Conservation (phyloP, 345 rosid genomes). For the Pelargonium nanum region DNA sequence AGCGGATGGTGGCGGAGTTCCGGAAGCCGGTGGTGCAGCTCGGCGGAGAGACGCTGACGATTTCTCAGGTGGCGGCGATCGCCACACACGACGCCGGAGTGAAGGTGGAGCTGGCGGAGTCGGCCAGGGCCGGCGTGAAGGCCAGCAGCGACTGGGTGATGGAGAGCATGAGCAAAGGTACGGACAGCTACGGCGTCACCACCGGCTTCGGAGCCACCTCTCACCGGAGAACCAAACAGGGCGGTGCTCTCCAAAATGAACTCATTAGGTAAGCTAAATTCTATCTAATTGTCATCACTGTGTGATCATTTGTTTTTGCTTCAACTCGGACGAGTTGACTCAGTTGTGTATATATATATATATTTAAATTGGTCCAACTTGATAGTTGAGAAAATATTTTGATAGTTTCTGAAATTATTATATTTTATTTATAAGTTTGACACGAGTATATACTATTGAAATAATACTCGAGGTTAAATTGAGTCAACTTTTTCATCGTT, state of each 20-base stretch:
- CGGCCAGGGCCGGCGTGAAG: constrained; percentile 48
- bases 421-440: too few species aligned
- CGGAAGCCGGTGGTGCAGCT: constrained; percentile 48
- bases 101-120: constrained; percentile 50
- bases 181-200: constrained; percentile 68
- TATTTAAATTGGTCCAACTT: too few species aligned
- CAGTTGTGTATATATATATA: not conserved
- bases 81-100: constrained; percentile 15
- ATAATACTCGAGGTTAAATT: too few species aligned
- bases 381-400: too few species aligned
- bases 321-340: not conserved
- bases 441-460: too few species aligned
- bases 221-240: constrained; percentile 61
- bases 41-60: constrained; percentile 71
- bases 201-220: constrained; percentile 75
- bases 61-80: constrained; percentile 68
- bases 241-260: constrained; percentile 57
- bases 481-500: too few species aligned
- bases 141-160: constrained; percentile 75
- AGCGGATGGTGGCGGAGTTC: constrained; percentile 59
- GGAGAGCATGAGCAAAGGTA: constrained; percentile 64
- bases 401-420: too few species aligned
- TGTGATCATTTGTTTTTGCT: not conserved
- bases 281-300: not conserved
- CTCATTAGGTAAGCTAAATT: constrained; percentile 46